These are phyloP conservation scores for Russula virescens DNA, from an alignment of 768 basidiomycete genomes.

Conservation along the genomic window DNA sequence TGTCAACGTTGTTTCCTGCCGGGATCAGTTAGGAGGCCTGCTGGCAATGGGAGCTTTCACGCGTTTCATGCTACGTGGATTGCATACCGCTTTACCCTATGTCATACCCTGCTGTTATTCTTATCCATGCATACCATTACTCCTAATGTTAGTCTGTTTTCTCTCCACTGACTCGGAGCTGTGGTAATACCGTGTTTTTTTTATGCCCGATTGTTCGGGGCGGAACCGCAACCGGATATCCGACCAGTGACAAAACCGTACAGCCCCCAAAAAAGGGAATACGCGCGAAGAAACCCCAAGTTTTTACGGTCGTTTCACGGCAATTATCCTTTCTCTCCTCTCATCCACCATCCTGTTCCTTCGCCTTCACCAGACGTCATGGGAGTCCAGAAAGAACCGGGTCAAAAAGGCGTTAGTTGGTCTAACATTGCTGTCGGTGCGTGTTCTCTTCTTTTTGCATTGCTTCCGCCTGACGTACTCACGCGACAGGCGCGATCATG, in stretches of 20 bases:
- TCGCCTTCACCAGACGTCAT: conserved; percentile 36
- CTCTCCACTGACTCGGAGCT: neutral
- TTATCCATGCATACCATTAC: conserved; percentile 19
- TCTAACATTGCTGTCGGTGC: conserved; percentile 92
- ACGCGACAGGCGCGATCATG: conserved; percentile 80
- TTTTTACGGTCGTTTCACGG: too few relatives aligned
- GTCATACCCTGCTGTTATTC: conserved; percentile 25
- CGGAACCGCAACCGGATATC: conserved; percentile 10
- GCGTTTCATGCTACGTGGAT: conserved; percentile 16
- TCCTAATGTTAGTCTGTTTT: conserved; percentile 7
- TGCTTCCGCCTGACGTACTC: neutral
- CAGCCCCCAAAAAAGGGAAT: neutral
- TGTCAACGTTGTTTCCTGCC: conserved; percentile 2
- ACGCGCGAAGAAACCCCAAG: neutral
- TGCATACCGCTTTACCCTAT: conserved; percentile 17
- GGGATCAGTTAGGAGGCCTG: conserved; percentile 6
- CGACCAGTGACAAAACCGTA: conserved; percentile 5
- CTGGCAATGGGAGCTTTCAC: conserved; percentile 12
- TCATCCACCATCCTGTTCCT: conserved; percentile 14
- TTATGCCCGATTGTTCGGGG: neutral
- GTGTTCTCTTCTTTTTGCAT: conserved; percentile 29
- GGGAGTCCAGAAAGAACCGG: conserved; percentile 82
- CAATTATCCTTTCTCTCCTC: conserved; percentile 10
- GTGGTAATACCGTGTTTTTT: too few relatives aligned
- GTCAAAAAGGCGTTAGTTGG: conserved; percentile 89